Percentiles rank a stretch among this genome's conserved stretches.
Conservation (phyloP, 176 grass and related monocot species). For the Musa beccarii region DNA sequence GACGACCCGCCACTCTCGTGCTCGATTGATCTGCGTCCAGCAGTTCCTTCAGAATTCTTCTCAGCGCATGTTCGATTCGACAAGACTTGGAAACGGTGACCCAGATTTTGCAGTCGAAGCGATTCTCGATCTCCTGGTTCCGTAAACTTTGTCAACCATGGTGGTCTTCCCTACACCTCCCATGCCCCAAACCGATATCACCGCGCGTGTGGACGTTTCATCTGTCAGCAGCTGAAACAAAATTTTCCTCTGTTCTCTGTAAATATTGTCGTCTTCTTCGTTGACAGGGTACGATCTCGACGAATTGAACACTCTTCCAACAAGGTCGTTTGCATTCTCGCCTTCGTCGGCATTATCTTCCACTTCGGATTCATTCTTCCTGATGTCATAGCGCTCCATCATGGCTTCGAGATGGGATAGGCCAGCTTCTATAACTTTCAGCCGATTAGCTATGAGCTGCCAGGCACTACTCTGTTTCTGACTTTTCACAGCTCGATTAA, state of each 20-base stretch:
- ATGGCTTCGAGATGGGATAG: neutral
- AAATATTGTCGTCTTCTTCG: slow-evolving; percentile 11
- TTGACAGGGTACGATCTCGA: no score
- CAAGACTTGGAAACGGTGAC: slow-evolving; percentile 25
- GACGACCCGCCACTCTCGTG: neutral
- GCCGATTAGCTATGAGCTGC: neutral
- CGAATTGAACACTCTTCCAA: no score
- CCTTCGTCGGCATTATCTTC: neutral
- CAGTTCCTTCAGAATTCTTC: neutral
- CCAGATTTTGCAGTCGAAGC: slow-evolving; percentile 22
- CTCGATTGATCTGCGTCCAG: no score
- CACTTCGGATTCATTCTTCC: neutral
- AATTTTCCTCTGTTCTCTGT: slow-evolving; percentile 19
- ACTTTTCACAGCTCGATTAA: neutral
- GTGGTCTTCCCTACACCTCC: slow-evolving; percentile 44
- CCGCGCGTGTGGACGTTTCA: neutral
- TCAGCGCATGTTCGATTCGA: neutral
- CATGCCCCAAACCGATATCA: slow-evolving; percentile 45
- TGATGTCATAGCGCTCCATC: neutral
- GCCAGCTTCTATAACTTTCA: neutral
- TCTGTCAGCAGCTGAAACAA: slow-evolving; percentile 16
- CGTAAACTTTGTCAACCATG: slow-evolving; percentile 33
- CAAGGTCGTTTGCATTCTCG: neutral
- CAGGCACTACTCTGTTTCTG: neutral
- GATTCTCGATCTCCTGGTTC: neutral